A percentile compares a stretch with the other conserved stretches of the same genome.
These are phyloP conservation scores for Pleurozium schreberi DNA, from an alignment of 225 moss, liverwort and hornwort species.

Conservation along the genomic window DNA sequence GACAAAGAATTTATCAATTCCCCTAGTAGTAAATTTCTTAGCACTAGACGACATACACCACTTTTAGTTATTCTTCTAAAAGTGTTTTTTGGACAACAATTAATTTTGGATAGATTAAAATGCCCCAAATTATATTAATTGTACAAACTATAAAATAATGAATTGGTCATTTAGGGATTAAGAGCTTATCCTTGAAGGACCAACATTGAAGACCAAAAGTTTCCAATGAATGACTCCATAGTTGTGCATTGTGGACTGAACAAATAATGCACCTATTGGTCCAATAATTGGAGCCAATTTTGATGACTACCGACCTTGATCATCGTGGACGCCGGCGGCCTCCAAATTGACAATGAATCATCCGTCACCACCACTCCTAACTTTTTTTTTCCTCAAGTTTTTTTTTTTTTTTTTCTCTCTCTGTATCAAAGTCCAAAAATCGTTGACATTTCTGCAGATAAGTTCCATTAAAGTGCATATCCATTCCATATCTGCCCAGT, in stretches of 20 bases:
- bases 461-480: background rate
- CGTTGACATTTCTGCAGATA: background rate
- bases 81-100: background rate
- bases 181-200: background rate
- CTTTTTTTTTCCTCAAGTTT: accelerated
- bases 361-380: too few relatives aligned
- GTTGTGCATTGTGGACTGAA: background rate
- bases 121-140: accelerated
- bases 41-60: background rate
- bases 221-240: accelerated
- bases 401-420: accelerated
- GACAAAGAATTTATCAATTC: accelerated
- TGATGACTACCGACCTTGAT: background rate
- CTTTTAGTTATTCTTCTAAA: background rate
- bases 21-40: accelerated
- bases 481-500: background rate
- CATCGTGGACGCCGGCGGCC: accelerated
- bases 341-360: background rate
- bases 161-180: background rate
- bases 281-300: background rate
- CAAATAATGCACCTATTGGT: background rate
- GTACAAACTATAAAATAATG: too few relatives aligned
- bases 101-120: accelerated
- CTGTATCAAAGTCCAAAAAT: background rate
- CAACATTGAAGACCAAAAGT: background rate